A percentile compares a stretch with the other conserved stretches of the same genome.
These are phyloP conservation scores for Chlamydomonas sphaeroides DNA, from an alignment of 139 green algal genomes.

Conservation along the genomic window DNA sequence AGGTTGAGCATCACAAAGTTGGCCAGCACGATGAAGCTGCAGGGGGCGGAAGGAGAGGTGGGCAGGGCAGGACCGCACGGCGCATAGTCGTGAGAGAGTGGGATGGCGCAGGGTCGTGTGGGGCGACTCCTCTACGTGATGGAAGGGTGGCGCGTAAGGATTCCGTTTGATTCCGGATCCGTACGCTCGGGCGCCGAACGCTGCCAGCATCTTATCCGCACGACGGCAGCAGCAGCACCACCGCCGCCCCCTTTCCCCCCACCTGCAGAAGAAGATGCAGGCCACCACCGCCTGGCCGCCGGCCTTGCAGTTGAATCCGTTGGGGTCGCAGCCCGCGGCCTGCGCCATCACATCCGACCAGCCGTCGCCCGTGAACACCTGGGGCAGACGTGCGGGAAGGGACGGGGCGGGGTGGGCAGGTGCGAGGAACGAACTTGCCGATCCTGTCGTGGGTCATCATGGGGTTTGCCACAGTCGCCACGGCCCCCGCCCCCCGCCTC, in stretches of 20 bases:
- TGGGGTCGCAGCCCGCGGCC: not conserved
- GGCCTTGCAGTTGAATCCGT: slow-evolving; percentile 12
- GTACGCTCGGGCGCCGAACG: too few species aligned
- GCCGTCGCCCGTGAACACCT: slow-evolving; percentile 45
- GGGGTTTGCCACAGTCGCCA: not conserved
- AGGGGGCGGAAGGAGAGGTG: too few species aligned
- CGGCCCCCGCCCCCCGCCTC: too few species aligned
- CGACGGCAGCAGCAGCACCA: not conserved
- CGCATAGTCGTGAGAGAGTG: too few species aligned
- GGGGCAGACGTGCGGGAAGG: not conserved
- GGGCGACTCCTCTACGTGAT: too few species aligned
- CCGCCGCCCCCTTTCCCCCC: not conserved
- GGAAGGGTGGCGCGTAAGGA: too few species aligned
- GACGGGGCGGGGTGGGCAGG: too few species aligned
- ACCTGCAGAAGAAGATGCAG: slow-evolving; percentile 43
- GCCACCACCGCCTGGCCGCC: slow-evolving; percentile 31
- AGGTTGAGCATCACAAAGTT: slow-evolving; percentile 76
- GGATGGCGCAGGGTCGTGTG: too few species aligned
- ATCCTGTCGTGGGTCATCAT: too few species aligned
- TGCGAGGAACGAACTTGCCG: too few species aligned
- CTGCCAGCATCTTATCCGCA: not conserved
- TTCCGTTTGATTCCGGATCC: too few species aligned
- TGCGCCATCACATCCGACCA: slow-evolving; percentile 28
- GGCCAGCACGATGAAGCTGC: slow-evolving; percentile 31
- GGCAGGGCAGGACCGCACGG: too few species aligned